Evolutionary conservation across 768 basidiomycete species (phyloP), one percentile per base, ranked within the genome.

Genomic region (Naganishia antarctica): DNA sequence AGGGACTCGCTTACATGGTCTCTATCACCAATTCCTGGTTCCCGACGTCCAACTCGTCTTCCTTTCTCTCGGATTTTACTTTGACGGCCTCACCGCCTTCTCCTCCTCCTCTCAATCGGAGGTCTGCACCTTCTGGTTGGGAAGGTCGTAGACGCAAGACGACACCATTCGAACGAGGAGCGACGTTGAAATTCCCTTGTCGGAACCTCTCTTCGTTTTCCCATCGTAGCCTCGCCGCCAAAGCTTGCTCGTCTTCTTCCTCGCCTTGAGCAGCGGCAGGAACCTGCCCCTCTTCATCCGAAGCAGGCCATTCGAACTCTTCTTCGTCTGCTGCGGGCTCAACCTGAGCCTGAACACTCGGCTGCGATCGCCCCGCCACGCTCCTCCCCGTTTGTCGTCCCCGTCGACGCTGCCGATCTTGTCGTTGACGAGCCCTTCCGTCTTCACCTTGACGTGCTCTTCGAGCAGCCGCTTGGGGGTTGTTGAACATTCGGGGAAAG

Each of bases 1-100:
- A 13, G 50, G 45, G 31, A 16, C 18, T 44, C 28, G 51, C 69
- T 68, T 82, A 86, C 90, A 90, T 91, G 0, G 87, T 87, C 37
- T 90, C 88, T 67, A 93, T 74, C 25, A 87, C 79, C 21, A 86
- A 76, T 13, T 75, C 31, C n/a, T 63, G 62, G 28, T 44, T 21
- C 4, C 62, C 62, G 15, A 63, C 23, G 40, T 62, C 61, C 31
- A 71, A 12, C 37, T 70, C 46, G 31, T 66, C 62, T 9, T 60
- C 59, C 21, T 62, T 51, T 28, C 73, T 53, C 74, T 80, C 69
- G 8, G 47, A 46, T 13, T 26, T n/a, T n/a, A 28, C 48, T 16
- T 41, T 34, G 25, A n/a, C 58, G 21, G 15, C 37, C 7, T 57
- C 46, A 1, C 60, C 49, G 0, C 26, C 60, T 5, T 50, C 50